A percentile compares a stretch with the other conserved stretches of the same genome.
Evolutionary conservation across 2,329 filamentous ascomycete genomes (phyloP).

Genomic region (Emmonsiellopsis sp.): DNA sequence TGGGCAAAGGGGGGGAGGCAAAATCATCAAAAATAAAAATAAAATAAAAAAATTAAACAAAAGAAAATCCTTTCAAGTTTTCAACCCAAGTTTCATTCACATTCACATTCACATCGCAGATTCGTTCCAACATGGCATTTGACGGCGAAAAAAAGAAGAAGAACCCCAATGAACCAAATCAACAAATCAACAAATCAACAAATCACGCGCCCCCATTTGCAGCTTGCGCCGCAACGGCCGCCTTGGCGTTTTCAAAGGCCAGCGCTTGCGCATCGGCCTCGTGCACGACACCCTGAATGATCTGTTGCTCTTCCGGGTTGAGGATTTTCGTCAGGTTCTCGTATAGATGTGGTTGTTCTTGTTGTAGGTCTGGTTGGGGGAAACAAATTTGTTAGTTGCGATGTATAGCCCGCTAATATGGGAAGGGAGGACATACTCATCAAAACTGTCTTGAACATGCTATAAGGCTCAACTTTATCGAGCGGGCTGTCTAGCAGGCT

Average conservation of each 20-base stretch:
- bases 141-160: no score
- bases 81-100: no score
- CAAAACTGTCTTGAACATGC: conserved; percentile 73
- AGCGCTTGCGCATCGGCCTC: conserved; percentile 54
- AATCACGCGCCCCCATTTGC: conserved; percentile 8
- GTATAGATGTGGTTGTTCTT: conserved; percentile 85
- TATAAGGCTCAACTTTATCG: conserved; percentile 91
- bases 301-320: conserved; percentile 67
- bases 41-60: neutral
- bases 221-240: conserved; percentile 24
- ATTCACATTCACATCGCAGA: no score
- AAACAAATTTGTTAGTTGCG: conserved; percentile 15
- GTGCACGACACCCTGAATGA: conserved; percentile 69
- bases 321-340: conserved; percentile 69
- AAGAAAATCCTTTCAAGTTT: neutral
- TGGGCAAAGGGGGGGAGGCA: no score
- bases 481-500: conserved; percentile 86
- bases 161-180: no score
- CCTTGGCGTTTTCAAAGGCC: conserved; percentile 26
- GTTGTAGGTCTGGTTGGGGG: conserved; percentile 61
- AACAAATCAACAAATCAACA: neutral
- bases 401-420: no score
- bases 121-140: no score
- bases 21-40: neutral
- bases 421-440: conserved; percentile 55